Evolutionary conservation across 169 alveolate genomes (phyloP).

Genomic region (Plasmodium vivax): DNA sequence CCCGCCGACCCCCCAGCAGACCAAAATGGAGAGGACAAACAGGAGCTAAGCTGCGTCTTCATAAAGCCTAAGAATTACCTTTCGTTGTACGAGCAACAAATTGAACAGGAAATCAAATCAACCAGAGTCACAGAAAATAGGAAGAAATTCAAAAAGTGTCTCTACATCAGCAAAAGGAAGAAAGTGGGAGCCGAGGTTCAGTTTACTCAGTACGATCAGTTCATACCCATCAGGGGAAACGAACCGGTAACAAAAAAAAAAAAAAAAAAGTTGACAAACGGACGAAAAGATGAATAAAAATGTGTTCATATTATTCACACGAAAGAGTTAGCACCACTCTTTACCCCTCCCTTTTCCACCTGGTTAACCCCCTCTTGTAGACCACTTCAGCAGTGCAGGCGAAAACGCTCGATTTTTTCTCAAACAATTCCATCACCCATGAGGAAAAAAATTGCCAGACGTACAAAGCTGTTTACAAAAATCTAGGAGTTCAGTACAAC

Average conservation of each 20-base stretch:
- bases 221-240: neutral
- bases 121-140: constrained; percentile 30
- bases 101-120: constrained; percentile 39
- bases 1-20: neutral
- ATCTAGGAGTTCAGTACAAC: constrained; percentile 58
- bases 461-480: constrained; percentile 35
- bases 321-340: neutral
- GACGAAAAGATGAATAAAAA: neutral
- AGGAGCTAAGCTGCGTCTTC: constrained; percentile 48
- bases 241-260: constrained; percentile 8
- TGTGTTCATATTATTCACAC: neutral
- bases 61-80: constrained; percentile 33
- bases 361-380: neutral
- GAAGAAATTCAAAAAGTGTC: constrained; percentile 51
- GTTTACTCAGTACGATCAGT: constrained; percentile 15
- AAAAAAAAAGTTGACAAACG: neutral
- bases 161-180: constrained; percentile 42
- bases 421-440: constrained; percentile 53
- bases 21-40: neutral
- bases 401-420: constrained; percentile 54
- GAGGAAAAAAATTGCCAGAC: constrained; percentile 44
- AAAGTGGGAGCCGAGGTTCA: neutral
- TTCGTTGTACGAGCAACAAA: constrained; percentile 41
- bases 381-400: constrained; percentile 4
- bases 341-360: neutral